Conservation (phyloP, 2,329 filamentous ascomycete genomes). For the Apiospora arundinis region DNA sequence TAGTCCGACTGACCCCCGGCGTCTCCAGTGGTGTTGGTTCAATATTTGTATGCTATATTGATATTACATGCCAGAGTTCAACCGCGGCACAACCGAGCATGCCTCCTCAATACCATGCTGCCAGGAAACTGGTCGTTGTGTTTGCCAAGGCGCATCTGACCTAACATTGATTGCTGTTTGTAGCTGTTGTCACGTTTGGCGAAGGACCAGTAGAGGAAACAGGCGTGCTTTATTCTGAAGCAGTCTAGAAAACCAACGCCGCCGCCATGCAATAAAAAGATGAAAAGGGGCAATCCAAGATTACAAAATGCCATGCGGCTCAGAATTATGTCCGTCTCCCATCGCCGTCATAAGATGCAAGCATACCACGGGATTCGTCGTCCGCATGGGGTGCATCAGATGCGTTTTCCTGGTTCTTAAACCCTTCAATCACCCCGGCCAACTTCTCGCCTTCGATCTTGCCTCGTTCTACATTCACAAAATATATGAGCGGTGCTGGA, state of each 20-base stretch:
- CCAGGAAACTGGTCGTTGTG: neutral
- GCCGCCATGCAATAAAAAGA: neutral
- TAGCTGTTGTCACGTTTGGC: neutral
- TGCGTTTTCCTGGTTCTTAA: constrained; percentile 42
- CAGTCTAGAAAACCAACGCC: neutral
- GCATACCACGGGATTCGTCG: constrained; percentile 43
- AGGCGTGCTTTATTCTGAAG: neutral
- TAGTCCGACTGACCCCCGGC: neutral
- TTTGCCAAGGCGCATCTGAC: neutral
- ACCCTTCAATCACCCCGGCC: constrained; percentile 64
- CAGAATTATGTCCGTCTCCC: neutral
- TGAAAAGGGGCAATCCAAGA: neutral
- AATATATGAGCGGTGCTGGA: constrained; percentile 82
- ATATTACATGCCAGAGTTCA: constrained; percentile 2
- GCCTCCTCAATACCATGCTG: neutral
- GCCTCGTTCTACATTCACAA: constrained; percentile 84
- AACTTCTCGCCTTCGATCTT: constrained; percentile 71
- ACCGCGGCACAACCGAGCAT: neutral
- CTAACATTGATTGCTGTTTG: neutral
- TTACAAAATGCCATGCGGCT: neutral
- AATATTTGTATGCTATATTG: neutral
- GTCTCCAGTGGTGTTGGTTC: neutral
- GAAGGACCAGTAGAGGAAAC: neutral
- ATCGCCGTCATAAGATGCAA: constrained; percentile 42
- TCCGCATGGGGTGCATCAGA: constrained; percentile 30